Evolutionary conservation across 2,329 filamentous ascomycete genomes (phyloP).

Genomic region (Metarhizium guizhouense): DNA sequence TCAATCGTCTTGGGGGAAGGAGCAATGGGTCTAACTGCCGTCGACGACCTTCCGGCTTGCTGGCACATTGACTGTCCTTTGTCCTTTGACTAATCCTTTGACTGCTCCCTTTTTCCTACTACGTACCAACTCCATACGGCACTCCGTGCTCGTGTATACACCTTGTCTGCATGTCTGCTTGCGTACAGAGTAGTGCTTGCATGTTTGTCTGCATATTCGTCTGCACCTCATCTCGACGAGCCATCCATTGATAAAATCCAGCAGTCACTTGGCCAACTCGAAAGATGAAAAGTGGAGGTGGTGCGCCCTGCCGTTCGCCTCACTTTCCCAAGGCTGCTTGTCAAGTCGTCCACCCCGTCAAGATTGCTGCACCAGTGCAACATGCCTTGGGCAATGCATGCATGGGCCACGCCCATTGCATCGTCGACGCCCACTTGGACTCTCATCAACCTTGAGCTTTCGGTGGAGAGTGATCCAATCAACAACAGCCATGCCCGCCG

Average conservation of each 20-base stretch:
- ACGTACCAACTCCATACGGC: no score
- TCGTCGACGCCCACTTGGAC: neutral
- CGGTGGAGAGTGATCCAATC: neutral
- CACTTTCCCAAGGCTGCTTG: neutral
- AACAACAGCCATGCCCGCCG: neutral
- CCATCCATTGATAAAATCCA: neutral
- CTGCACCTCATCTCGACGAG: neutral
- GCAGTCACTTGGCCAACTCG: neutral
- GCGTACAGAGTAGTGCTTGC: neutral
- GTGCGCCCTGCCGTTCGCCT: slow-evolving; percentile 2
- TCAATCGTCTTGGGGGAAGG: neutral
- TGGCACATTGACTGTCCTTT: no score
- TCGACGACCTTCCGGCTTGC: no score
- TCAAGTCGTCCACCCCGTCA: neutral
- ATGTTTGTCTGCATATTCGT: neutral
- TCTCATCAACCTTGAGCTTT: neutral
- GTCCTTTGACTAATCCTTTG: no score
- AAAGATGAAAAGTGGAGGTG: neutral
- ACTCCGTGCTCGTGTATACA: no score
- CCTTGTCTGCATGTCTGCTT: neutral
- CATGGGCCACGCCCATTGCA: neutral
- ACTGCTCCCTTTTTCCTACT: no score
- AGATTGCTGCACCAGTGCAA: neutral
- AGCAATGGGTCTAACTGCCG: neutral
- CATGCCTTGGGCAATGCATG: neutral